Conservation (phyloP, 108 stramenopile species). For the Nannochloropsis gaditana region DNA sequence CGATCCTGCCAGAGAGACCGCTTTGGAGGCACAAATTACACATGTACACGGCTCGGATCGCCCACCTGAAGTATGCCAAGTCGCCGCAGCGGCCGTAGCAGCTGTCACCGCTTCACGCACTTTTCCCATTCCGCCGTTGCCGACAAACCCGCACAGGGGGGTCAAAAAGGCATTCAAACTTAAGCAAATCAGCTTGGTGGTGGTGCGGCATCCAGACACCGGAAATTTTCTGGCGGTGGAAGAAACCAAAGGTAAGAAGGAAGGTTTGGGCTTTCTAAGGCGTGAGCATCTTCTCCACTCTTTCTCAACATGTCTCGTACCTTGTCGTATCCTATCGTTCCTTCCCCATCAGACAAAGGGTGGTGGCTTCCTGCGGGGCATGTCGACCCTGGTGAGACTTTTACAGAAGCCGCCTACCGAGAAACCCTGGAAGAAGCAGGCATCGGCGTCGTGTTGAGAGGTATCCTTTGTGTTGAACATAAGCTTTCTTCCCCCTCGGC, state of each 20-base stretch:
- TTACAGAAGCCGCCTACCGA: conserved; percentile 12
- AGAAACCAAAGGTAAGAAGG: conserved; percentile 3
- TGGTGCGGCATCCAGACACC: background rate
- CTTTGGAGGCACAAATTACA: background rate
- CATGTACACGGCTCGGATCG: too few relatives aligned
- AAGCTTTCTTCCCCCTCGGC: background rate
- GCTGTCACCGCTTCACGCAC: background rate
- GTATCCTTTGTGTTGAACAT: background rate
- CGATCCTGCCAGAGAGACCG: background rate
- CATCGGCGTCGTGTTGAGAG: background rate
- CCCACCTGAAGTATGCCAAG: background rate
- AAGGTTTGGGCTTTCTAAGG: background rate
- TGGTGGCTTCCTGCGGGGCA: conserved; percentile 25
- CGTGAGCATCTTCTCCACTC: background rate
- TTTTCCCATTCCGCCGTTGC: background rate
- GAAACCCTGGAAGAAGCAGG: conserved; percentile 24
- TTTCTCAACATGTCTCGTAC: background rate
- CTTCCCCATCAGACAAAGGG: background rate
- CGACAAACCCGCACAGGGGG: background rate
- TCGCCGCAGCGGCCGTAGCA: background rate
- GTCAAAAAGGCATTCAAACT: background rate
- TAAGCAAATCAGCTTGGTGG: background rate
- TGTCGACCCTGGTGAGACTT: conserved; percentile 15
- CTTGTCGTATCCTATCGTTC: background rate
- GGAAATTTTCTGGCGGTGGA: conserved; percentile 12